Percentiles rank a stretch among this genome's conserved stretches.
These are phyloP conservation scores for Artemisia tridentata DNA, from an alignment of 129 eudicot genomes.

Conservation along the genomic window DNA sequence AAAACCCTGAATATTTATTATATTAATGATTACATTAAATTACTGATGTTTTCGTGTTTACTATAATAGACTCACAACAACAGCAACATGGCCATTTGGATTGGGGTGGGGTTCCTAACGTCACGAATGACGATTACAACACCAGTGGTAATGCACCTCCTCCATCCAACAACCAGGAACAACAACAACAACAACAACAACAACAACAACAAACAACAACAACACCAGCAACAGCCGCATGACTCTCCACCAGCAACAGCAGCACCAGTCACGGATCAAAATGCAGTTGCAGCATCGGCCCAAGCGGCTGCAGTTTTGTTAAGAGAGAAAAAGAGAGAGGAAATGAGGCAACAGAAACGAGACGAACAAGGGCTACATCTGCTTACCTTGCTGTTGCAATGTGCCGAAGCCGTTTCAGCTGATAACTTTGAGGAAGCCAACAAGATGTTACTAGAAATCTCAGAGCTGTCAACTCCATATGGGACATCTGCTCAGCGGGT, in stretches of 20 bases:
- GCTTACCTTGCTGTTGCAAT: conserved; percentile 72
- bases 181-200: conserved; percentile 33
- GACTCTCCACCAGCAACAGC: conserved; percentile 29
- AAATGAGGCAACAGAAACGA: conserved; percentile 49
- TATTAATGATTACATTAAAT: too few species aligned
- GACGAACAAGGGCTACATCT: conserved; percentile 94
- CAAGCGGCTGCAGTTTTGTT: conserved; percentile 32
- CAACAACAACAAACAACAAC: conserved; percentile 24
- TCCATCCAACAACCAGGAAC: conserved; percentile 25
- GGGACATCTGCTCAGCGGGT: conserved; percentile 97
- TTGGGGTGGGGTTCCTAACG: conserved; percentile 34
- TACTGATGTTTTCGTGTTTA: neutral
- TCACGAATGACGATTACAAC: neutral
- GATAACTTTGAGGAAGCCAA: conserved; percentile 82
- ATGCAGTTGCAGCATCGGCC: conserved; percentile 21
- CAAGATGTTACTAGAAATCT: conserved; percentile 74
- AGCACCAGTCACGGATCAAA: conserved; percentile 21
- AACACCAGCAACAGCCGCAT: conserved; percentile 36
- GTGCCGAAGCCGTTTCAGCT: conserved; percentile 89
- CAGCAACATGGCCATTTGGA: conserved; percentile 17
- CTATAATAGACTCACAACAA: conserved; percentile 12
- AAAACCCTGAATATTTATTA: too few species aligned
- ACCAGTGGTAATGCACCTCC: neutral
- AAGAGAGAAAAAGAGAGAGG: conserved; percentile 55
- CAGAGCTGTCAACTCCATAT: conserved; percentile 83